Base-by-base conservation (phyloP, 1,284 basidiomycete species). In the Cutaneotrichosporon curvatum region DNA sequence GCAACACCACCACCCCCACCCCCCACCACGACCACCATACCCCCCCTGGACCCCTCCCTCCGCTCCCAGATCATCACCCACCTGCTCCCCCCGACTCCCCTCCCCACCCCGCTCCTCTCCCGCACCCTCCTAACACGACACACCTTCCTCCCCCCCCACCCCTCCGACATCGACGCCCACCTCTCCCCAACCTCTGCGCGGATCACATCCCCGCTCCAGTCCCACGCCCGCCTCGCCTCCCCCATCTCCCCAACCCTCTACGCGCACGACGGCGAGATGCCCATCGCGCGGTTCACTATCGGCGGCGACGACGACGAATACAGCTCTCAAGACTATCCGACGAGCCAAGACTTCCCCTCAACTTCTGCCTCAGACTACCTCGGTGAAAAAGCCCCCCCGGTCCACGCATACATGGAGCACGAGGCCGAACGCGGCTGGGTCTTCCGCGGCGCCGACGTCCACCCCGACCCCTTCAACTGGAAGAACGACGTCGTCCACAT, bases 81-180 rank as follows among this genome's bases (percentile, higher is more conserved):
- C 23, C 44, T 70, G 16, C 70, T 68, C 0, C 70, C 68, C 1
- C 30, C 39, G 1, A 59, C 57, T 3, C 67, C 68, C 0, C 58
- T 70, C 2, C 66, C 70, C 0, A 40, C 53, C 4, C 48, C 54
- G 12, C 53, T 66, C 12, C 44, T 68, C 40, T 57, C 61, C 3
- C 55, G 55, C 31, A 35, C 63, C 3, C 51, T 72, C 37, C 45
- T 65, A 19, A 59, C 64, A n/a, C 60, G 68, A 14, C 58, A 65
- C 14, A 42, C 58, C 1, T 72, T 66, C 51, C 60, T 72, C 19
- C 66, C 67, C 0, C 70, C 70, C 1, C 45, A 49, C 3, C 45
- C 46, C 0, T 28, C 38, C 19, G 63, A 66, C 44, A 50, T 58
- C 34, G 68, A 72, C 55, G 56, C 61, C 2, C 61, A 62, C 40